Evolutionary conservation across 148 eudicot species (phyloP), one percentile per base, ranked within the genome.

Genomic region (Persicaria tinctoria): DNA sequence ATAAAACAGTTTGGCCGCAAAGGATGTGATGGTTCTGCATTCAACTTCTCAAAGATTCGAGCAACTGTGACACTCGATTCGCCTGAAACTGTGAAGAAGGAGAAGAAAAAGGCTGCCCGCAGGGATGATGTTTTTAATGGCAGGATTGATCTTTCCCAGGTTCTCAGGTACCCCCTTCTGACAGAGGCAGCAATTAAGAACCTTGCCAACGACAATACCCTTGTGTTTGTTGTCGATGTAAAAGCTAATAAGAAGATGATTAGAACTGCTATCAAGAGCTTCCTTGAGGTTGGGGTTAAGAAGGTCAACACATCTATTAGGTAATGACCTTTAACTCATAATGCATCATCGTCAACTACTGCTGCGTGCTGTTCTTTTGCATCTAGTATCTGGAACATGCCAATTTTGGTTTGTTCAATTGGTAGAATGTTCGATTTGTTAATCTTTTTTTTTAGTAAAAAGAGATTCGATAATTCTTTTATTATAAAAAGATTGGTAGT

Each of bases 201-300:
- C 44, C 79, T 84, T n/a, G 78, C 84, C 54, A 78, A 81, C 4
- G 80, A 81, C 74, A 84, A 84, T 74, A 27, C 86, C 0, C 76
- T 84, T 41, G 76, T 84, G 8, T 84, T 84, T 77, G 79, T 80
- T 63, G 86, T 84, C 17, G 84, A 84, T 74, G 80, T 81, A 20
- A 83, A 83, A 78, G 84, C 86, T 76, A 83, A 84, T 66, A 84
- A 84, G 46, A 77, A 78, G 63, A 84, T 81, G 86, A 84, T 84
- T 16, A 84, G 73, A 69, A 75, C 76, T 53, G 84, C 86, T 47
- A 54, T 84, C 76, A 81, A 51, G 5, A 84, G 72, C 82, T 57
- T 82, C 59, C 79, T 82, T 68, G 77, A 70, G 2, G 84, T 78
- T 48, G 64, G 73, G 10, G 75, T 68, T 75, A 77, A 75, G 45